Percentiles rank a stretch among this genome's conserved stretches.
phyloP scores from a whole-genome alignment of 2,329 filamentous ascomycete species.

The Fusarium zealandicum region DNA sequence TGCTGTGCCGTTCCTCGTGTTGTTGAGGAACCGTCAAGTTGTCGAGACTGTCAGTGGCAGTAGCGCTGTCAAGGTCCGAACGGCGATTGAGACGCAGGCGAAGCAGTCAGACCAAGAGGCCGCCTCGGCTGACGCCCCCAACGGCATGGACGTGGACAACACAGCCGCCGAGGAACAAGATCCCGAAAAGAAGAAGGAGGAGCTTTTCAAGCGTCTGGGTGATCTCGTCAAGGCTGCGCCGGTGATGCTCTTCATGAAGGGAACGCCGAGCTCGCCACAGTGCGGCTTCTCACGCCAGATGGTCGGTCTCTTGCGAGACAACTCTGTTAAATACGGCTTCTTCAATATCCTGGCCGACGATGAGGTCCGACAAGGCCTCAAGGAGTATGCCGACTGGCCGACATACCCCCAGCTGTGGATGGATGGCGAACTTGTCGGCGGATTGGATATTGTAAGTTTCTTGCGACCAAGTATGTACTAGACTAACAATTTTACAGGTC shows the following conservation, averaged over 20 bases:
- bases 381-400: conserved; percentile 98
- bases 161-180: conserved; percentile 57
- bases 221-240: conserved; percentile 94
- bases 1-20: conserved; percentile 89
- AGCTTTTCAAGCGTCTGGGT: conserved; percentile 78
- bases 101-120: conserved; percentile 51
- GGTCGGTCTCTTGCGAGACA: conserved; percentile 85
- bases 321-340: conserved; percentile 94
- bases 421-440: conserved; percentile 87
- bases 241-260: conserved; percentile 99
- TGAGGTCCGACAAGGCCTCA: conserved; percentile 93
- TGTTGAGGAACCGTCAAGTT: conserved; percentile 76
- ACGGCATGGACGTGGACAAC: conserved; percentile 48
- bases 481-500: conserved; percentile 63
- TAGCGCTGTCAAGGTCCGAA: conserved; percentile 84
- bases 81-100: conserved; percentile 84
- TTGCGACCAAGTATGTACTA: not conserved
- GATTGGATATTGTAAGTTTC: conserved; percentile 87
- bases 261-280: conserved; percentile 85
- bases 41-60: conserved; percentile 89
- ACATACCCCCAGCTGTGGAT: conserved; percentile 97
- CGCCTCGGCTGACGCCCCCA: conserved; percentile 47
- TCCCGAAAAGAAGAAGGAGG: conserved; percentile 75
- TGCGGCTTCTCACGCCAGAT: conserved; percentile 94
- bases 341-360: conserved; percentile 99